Evolutionary conservation across 2,329 filamentous ascomycete genomes (phyloP), one percentile per base, ranked within the genome.

Genomic region (Penicillium sp.): DNA sequence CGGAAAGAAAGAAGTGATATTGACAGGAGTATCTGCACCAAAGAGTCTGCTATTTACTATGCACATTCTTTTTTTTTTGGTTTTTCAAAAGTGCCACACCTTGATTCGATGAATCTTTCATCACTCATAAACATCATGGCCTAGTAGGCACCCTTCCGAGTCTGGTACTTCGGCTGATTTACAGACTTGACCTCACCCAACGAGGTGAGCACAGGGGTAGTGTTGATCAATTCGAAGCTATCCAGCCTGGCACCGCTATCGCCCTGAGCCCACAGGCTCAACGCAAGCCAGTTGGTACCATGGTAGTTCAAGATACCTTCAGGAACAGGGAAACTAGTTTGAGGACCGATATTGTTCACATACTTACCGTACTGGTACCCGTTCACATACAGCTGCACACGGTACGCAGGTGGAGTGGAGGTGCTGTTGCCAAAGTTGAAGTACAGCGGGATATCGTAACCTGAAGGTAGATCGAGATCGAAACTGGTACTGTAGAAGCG

Each of bases 281-380:
- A 68, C 0, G 84, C 89, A 6, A 93, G 69, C 74, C 85, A 90
- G 67, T 94, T 94, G 35, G 80, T 82, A 0, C 90, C 90, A 4
- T 81, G 80, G 73, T 92, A 90, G 70, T 93, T 84, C 54, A 92
- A 78, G 25, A 93, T 84, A 25, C 89, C 89, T 76, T 92, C 85
- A 0, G 90, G 90, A 0, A 93, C 89, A 1, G 89, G 89, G 71
- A 88, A 93, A 1, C 75, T 80, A 0, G 82, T 86, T 77, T 94
- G 90, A 1, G 91, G 91, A 0, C 91, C 91, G n/a, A 93, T 81
- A 64, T 92, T 89, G 70, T 86, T 87, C n/a, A 77, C 75, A 63
- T 84, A 88, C 70, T 88, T 87, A 2, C 85, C 86, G 64, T 87
- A 92, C 73, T 93, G 89, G 75, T 87, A 93, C 1, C 90, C 90